Percentiles rank a stretch among this genome's conserved stretches.
Conservation (phyloP, 2,329 filamentous ascomycete species). For the Fusarium nurragi region DNA sequence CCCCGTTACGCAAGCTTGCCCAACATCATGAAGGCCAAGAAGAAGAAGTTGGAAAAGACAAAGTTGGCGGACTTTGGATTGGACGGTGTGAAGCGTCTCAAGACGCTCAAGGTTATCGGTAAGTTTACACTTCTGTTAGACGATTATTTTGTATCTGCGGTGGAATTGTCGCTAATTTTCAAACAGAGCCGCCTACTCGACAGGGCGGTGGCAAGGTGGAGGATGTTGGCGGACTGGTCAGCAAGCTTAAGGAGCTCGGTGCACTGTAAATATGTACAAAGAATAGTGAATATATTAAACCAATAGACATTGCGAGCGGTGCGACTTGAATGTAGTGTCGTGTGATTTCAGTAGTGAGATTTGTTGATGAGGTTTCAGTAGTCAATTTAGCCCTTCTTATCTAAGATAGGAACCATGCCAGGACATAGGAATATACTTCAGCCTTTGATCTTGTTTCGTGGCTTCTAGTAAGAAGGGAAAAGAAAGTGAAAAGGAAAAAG, state of each 20-base stretch:
- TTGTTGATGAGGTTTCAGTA: no score
- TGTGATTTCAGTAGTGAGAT: no score
- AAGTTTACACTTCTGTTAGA: conserved; percentile 48
- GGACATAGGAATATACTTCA: no score
- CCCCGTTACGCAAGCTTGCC: conserved; percentile 94
- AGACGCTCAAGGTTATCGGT: conserved; percentile 89
- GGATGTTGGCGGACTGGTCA: conserved; percentile 92
- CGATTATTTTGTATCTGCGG: not conserved
- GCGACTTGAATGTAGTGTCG: no score
- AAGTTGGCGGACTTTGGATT: conserved; percentile 83
- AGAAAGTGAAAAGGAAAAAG: not conserved
- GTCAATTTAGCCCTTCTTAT: no score
- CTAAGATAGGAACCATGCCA: no score
- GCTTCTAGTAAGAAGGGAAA: no score
- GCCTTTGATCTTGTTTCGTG: no score
- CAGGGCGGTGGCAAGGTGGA: conserved; percentile 97
- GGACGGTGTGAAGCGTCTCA: conserved; percentile 78
- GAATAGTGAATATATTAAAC: conserved; percentile 3
- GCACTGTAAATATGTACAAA: conserved; percentile 68
- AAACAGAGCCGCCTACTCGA: conserved; percentile 80
- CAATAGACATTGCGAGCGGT: not conserved
- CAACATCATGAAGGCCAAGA: conserved; percentile 99
- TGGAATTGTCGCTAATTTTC: conserved; percentile 12
- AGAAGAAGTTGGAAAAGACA: conserved; percentile 98
- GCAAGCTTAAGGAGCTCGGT: conserved; percentile 94